These are phyloP conservation scores for Podaxis carcinomalis DNA, from an alignment of 768 basidiomycete genomes.

Conservation along the genomic window DNA sequence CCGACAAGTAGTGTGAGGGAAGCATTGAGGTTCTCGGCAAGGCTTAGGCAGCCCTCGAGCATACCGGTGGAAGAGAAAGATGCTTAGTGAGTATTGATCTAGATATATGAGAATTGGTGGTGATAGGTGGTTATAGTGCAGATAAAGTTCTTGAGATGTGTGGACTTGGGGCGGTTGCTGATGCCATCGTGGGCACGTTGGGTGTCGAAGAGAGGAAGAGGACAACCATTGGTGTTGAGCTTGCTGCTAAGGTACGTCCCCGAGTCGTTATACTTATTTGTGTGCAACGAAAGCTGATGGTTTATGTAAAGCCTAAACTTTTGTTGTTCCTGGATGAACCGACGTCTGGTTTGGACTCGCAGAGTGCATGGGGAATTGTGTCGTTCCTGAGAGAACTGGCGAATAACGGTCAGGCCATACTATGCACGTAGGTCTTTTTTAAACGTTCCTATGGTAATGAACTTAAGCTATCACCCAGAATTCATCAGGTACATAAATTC, in stretches of 20 bases:
- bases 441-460: background rate
- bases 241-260: slow-evolving; percentile 72
- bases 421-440: slow-evolving; percentile 71
- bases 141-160: slow-evolving; percentile 58
- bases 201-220: slow-evolving; percentile 75
- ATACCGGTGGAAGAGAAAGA: slow-evolving; percentile 70
- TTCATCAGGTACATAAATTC: slow-evolving; percentile 32
- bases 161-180: slow-evolving; percentile 55
- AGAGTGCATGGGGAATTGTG: slow-evolving; percentile 82
- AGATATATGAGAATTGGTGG: background rate
- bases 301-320: slow-evolving; percentile 52
- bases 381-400: slow-evolving; percentile 73
- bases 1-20: slow-evolving; percentile 75
- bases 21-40: slow-evolving; percentile 76
- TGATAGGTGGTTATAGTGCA: slow-evolving; percentile 23
- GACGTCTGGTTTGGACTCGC: slow-evolving; percentile 83
- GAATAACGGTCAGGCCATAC: slow-evolving; percentile 78
- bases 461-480: slow-evolving; percentile 22
- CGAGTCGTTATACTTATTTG: background rate
- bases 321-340: slow-evolving; percentile 89
- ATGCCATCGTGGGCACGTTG: slow-evolving; percentile 64
- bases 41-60: slow-evolving; percentile 65
- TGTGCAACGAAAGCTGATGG: background rate
- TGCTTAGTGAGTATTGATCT: slow-evolving; percentile 55
- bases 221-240: slow-evolving; percentile 82